Percentiles rank a stretch among this genome's conserved stretches.
Conservation (phyloP, 108 stramenopile species). For the Pelagomonas calceolata region DNA sequence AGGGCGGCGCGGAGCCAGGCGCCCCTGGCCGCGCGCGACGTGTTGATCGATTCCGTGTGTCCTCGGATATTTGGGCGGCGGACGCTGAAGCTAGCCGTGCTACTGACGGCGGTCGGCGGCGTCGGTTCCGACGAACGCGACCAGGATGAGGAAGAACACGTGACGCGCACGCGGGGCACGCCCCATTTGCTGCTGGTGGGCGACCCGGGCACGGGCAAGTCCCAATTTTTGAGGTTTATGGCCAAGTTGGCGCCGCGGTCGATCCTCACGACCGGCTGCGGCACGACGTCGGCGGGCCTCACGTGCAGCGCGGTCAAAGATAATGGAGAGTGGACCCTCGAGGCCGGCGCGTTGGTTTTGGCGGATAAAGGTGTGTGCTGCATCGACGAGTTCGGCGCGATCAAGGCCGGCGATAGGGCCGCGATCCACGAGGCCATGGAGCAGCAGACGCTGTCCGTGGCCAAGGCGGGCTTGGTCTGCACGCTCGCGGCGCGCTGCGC, state of each 20-base stretch:
- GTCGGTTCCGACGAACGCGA: constrained; percentile 34
- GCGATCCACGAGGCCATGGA: constrained; percentile 99
- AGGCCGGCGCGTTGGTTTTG: constrained; percentile 92
- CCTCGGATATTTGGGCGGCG: constrained; percentile 89
- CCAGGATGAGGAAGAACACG: not conserved
- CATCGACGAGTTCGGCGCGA: constrained; percentile 76
- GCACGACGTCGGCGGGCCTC: constrained; percentile 92
- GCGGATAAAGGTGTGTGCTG: constrained; percentile 91
- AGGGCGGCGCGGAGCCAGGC: constrained; percentile 20
- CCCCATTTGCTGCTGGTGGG: constrained; percentile 29
- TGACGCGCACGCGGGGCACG: constrained; percentile 19
- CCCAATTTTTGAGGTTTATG: constrained; percentile 87
- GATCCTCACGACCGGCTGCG: constrained; percentile 90
- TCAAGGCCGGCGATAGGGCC: constrained; percentile 39
- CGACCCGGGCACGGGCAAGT: constrained; percentile 58
- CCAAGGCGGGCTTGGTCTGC: constrained; percentile 93
- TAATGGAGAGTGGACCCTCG: constrained; percentile 69
- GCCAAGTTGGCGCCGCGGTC: constrained; percentile 74
- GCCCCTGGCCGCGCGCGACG: constrained; percentile 77
- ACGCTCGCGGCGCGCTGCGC: constrained; percentile 83
- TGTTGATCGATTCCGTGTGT: constrained; percentile 78
- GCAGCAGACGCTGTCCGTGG: constrained; percentile 88
- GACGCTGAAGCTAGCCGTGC: constrained; percentile 80
- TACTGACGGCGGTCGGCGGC: constrained; percentile 85
- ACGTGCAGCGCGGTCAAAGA: constrained; percentile 95